Evolutionary conservation across 2,329 filamentous ascomycete genomes (phyloP), one percentile per base, ranked within the genome.

Genomic region (Sporothrix humicola): DNA sequence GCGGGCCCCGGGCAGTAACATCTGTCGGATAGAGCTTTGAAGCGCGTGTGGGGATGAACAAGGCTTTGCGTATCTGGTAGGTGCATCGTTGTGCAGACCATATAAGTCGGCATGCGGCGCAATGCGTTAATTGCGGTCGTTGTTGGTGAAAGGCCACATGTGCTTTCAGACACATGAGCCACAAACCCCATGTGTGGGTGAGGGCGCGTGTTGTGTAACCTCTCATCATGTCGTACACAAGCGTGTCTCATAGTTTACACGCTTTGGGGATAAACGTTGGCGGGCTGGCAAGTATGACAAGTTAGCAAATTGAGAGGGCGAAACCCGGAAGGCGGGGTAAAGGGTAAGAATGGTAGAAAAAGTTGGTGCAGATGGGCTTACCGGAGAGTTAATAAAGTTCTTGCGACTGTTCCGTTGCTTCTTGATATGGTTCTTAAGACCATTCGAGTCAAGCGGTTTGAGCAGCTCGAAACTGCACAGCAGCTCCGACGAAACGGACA

Each of bases 361-460:
- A 5, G 31, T 37, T 37, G 31, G 31, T 37, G 31, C 12, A 42
- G 23, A 2, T 15, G 23, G 17, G 91, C 93, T 85, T 90, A 97
- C 94, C 81, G 95, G 95, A 85, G 94, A 97, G 87, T 97, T 98
- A 74, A 98, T 87, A 89, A 97, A 97, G 83, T 91, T 95, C 82
- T 97, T 94, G 75, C 95, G 89, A 86, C 97, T 97, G 83, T 95
- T 97, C 75, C 95, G 89, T 75, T 95, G 95, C 85, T 98, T 98
- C 86, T 99, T 99, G 83, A 99, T 99, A 81, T 99, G 96, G 78
- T 92, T 98, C 88, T 99, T 99, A 75, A 99, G 86, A 48, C 95
- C 95, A 78, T 93, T 97, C 13, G 95, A 98, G 82, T 99, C 96
- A 65, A 99, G 87, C 8, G 96, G 96, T 82, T 99, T 99, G 75